Base-by-base conservation (phyloP, 2,329 filamentous ascomycete genomes). In the Xylariomycetidae sp. region DNA sequence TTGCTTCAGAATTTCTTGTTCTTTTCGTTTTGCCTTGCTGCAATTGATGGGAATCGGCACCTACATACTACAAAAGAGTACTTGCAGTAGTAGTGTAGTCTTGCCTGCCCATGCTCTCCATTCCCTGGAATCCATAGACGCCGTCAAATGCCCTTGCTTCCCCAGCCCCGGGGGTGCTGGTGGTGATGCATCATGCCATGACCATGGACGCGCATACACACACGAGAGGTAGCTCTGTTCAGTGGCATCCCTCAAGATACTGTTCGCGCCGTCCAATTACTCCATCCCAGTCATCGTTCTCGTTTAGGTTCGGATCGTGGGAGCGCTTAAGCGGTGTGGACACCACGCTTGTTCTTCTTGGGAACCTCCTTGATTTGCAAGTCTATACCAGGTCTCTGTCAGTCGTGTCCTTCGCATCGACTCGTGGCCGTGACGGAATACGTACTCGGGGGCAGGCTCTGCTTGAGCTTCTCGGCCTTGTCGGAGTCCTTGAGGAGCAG, bases 391-490 rank as follows among this genome's bases (percentile, higher is more conserved):
- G n/a, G n/a, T n/a, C n/a, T n/a, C n/a, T n/a, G n/a, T n/a, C n/a
- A n/a, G n/a, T n/a, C n/a, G n/a, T n/a, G n/a, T n/a, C n/a, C n/a
- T n/a, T n/a, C n/a, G n/a, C n/a, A n/a, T n/a, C n/a, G n/a, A n/a
- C n/a, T n/a, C n/a, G n/a, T n/a, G n/a, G n/a, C n/a, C n/a, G n/a
- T n/a, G n/a, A n/a, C 5, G 10, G 30, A 24, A 6, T 25, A 72
- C 87, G 60, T 89, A 98, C 92, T 85, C 58, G 92, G 93, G 60
- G 92, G 93, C 50, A 98, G 78, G 67, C 81, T 88, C 80, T 96
- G 90, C 88, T 95, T 96, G 56, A 98, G 82, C 85, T 98, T 98
- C 76, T 96, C 92, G 70, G 90, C 93, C 86, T 96, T 96, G 66
- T 95, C 92, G 62, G 80, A 79, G 74, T 98, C 92, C 82, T 95